A percentile compares a stretch with the other conserved stretches of the same genome.
Conservation (phyloP, 2,329 filamentous ascomycete genomes). For the Talaromyces islandicus region DNA sequence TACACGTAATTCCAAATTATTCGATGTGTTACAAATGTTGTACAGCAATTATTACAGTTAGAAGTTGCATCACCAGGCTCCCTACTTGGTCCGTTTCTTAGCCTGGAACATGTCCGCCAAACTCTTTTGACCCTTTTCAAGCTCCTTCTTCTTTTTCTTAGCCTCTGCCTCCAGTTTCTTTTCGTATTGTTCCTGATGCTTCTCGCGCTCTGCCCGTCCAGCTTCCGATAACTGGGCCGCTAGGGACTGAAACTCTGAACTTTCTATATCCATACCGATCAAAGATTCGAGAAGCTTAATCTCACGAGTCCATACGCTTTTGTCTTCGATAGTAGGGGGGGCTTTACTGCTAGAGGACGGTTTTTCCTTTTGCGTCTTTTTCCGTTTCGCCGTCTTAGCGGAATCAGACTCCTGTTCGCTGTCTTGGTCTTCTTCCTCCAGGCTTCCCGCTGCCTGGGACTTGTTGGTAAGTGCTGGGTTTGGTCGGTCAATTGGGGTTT, state of each 20-base stretch:
- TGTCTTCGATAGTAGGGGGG: conserved; percentile 59
- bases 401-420: conserved; percentile 16
- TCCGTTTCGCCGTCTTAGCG: background rate
- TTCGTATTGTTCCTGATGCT: conserved; percentile 72
- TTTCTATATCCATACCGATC: conserved; percentile 73
- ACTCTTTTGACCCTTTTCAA: conserved; percentile 34
- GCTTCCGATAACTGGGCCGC: conserved; percentile 61
- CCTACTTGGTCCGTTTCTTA: conserved; percentile 11
- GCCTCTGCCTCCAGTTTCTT: conserved; percentile 60
- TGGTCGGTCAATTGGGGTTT: conserved; percentile 82
- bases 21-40: background rate
- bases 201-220: conserved; percentile 66
- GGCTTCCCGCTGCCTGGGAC: too few species aligned
- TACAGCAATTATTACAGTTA: background rate
- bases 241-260: conserved; percentile 63
- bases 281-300: conserved; percentile 90
- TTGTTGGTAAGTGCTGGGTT: conserved; percentile 33
- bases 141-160: conserved; percentile 44
- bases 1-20: background rate
- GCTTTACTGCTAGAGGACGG: conserved; percentile 16
- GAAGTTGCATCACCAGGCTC: background rate
- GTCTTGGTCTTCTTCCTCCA: conserved; percentile 14
- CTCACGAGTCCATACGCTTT: conserved; percentile 80
- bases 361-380: conserved; percentile 19
- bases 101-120: conserved; percentile 27